phyloP scores from a whole-genome alignment of 352 stramenopile species.

The Phytopythium aichiense region DNA sequence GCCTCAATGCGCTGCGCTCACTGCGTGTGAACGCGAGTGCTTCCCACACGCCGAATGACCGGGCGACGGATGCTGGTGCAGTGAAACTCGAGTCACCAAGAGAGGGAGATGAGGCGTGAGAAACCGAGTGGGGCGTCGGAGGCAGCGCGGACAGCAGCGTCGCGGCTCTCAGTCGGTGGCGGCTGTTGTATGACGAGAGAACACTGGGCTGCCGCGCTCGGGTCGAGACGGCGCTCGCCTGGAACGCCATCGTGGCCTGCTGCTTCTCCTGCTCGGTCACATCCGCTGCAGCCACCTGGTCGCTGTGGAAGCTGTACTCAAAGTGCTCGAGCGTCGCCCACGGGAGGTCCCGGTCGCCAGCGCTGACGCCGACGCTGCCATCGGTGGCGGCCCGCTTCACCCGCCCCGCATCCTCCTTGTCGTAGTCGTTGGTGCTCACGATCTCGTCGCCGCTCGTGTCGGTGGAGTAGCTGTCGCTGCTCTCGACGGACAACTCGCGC shows the following conservation, averaged over 20 bases:
- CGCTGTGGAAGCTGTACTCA: constrained; percentile 10
- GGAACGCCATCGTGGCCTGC: neutral
- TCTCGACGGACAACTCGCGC: neutral
- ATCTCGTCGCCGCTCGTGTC: constrained; percentile 8
- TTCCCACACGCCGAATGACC: constrained; percentile 25
- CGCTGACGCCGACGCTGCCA: neutral
- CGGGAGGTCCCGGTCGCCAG: constrained; percentile 1
- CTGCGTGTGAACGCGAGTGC: constrained; percentile 24
- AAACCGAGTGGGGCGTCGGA: neutral
- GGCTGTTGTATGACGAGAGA: constrained; percentile 5
- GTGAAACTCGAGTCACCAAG: neutral
- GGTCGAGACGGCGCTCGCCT: neutral
- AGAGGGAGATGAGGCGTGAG: neutral
- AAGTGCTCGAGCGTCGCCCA: constrained; percentile 5
- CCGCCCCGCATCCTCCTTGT: constrained; percentile 2
- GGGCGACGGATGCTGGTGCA: neutral
- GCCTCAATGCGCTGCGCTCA: constrained; percentile 32
- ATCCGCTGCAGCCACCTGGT: neutral
- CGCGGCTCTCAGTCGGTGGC: neutral
- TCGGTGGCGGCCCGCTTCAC: constrained; percentile 2
- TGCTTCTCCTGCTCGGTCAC: neutral
- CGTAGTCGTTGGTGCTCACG: constrained; percentile 3
- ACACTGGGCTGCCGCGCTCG: constrained; percentile 5
- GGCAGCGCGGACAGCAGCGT: constrained; percentile 5
- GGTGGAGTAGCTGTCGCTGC: neutral